Evolutionary conservation across 768 basidiomycete species (phyloP).

Genomic region (Macrolepiota dolichaula): DNA sequence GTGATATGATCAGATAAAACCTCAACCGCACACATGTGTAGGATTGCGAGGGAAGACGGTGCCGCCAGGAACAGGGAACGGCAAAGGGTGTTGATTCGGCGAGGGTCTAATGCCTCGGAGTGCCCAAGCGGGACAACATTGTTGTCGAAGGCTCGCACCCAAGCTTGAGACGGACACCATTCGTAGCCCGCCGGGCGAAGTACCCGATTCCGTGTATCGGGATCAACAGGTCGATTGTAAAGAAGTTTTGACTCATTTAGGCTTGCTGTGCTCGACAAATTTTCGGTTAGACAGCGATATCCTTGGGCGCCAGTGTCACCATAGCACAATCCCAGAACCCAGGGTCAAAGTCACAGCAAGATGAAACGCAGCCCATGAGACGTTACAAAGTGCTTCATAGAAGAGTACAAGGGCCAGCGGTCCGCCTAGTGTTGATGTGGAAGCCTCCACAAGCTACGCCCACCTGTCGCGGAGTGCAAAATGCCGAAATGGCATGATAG

Average conservation of each 20-base stretch:
- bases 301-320: not conserved
- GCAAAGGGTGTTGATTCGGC: not conserved
- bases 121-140: not conserved
- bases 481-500: constrained; percentile 8
- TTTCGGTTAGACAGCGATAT: not conserved
- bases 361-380: constrained; percentile 1
- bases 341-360: not conserved
- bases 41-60: not conserved
- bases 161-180: not conserved
- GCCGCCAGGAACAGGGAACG: not conserved
- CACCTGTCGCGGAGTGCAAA: constrained; percentile 11
- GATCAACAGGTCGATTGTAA: not conserved
- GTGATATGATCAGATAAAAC: not conserved
- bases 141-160: not conserved
- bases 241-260: not conserved
- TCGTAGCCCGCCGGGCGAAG: not conserved
- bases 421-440: constrained; percentile 3
- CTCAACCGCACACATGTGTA: not conserved
- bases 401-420: not conserved
- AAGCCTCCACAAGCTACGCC: not conserved
- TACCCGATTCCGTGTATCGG: not conserved
- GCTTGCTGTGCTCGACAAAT: not conserved
- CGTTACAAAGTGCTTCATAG: not conserved
- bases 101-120: not conserved
- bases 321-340: not conserved